Evolutionary conservation across 2,329 filamentous ascomycete genomes (phyloP).

Genomic region (Monosporascus sp.): DNA sequence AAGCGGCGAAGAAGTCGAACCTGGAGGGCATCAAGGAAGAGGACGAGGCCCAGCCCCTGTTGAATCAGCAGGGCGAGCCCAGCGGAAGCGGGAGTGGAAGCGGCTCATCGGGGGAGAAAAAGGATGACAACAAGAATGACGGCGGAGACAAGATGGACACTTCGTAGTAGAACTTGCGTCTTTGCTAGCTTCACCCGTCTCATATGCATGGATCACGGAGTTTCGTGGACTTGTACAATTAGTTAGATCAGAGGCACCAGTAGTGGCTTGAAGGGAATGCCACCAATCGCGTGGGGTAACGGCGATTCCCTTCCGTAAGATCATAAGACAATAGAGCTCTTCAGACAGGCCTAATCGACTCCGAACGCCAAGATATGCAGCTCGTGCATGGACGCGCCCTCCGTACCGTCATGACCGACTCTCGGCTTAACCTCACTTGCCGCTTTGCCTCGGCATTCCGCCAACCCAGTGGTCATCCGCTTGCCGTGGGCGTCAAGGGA

Average conservation of each 20-base stretch:
- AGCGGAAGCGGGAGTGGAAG: constrained; percentile 47
- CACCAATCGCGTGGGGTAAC: constrained; percentile 4
- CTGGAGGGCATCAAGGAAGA: constrained; percentile 81
- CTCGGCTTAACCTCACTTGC: not conserved
- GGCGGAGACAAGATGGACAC: constrained; percentile 85
- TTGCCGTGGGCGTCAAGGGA: not conserved
- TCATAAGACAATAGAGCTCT: constrained; percentile 20
- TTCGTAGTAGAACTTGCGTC: constrained; percentile 46
- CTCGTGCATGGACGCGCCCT: not conserved
- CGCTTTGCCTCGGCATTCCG: not conserved
- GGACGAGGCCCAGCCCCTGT: constrained; percentile 61
- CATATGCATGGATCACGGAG: constrained; percentile 13
- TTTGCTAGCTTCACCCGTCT: constrained; percentile 1
- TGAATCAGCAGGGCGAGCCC: constrained; percentile 59
- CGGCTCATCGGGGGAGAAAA: constrained; percentile 34
- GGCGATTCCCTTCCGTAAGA: not conserved
- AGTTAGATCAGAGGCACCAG: constrained; percentile 17
- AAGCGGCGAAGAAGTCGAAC: constrained; percentile 65
- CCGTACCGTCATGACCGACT: too few species aligned
- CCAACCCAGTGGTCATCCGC: not conserved
- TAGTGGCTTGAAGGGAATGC: constrained; percentile 9
- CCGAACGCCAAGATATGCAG: not conserved
- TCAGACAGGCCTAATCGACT: not conserved
- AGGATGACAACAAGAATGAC: constrained; percentile 48
- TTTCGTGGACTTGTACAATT: constrained; percentile 20